phyloP scores from a whole-genome alignment of 202 grass and related monocot species.

The Carex arenaria region DNA sequence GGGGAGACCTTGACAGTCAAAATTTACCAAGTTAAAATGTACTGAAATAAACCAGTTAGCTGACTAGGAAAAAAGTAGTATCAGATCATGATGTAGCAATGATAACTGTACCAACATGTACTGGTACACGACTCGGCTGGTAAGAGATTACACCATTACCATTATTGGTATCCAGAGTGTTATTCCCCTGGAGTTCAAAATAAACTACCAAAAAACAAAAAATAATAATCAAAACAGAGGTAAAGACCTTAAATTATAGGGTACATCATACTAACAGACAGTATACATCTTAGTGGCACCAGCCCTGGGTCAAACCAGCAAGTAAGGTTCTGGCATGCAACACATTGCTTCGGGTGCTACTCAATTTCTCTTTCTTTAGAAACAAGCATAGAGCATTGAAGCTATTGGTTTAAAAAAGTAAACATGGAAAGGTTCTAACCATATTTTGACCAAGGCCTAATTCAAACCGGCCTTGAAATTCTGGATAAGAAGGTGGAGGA shows the following conservation, averaged over 20 bases:
- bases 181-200: background rate
- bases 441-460: slow-evolving; percentile 60
- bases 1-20: slow-evolving; percentile 31
- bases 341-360: background rate
- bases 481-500: slow-evolving; percentile 32
- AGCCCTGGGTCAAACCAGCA: background rate
- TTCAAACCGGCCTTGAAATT: slow-evolving; percentile 49
- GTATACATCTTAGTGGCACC: background rate
- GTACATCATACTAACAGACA: background rate
- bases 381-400: background rate
- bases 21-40: background rate
- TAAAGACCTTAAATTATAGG: background rate
- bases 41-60: background rate
- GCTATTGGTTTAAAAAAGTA: background rate
- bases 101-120: background rate
- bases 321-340: background rate
- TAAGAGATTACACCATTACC: background rate
- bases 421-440: slow-evolving; percentile 30
- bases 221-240: too few relatives aligned
- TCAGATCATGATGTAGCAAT: background rate
- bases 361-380: background rate
- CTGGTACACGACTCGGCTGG: background rate
- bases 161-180: background rate
- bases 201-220: background rate
- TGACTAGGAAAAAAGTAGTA: background rate